A percentile compares a stretch with the other conserved stretches of the same genome.
Evolutionary conservation across 495 filamentous ascomycete species (phyloP).

Genomic region (Pyrenula massariospora): DNA sequence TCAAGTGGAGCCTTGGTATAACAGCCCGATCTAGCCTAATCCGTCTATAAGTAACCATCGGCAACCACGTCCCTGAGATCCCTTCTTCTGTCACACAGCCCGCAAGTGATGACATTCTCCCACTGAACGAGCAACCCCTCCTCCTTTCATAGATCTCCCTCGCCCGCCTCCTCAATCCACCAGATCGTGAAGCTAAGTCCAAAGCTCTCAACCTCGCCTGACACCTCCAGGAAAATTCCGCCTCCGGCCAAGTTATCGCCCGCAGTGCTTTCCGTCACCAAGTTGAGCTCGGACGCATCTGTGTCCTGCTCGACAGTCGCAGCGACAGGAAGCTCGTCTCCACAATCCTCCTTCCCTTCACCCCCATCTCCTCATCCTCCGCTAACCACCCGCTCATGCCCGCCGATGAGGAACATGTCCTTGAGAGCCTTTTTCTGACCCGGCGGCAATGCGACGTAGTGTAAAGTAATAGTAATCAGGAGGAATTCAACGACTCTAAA

Average conservation of each 20-base stretch:
- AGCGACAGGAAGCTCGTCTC: constrained; percentile 4
- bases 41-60: too few relatives aligned
- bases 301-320: constrained; percentile 45
- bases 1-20: too few relatives aligned
- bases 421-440: constrained; percentile 72
- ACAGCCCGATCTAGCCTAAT: too few relatives aligned
- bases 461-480: too few relatives aligned
- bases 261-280: constrained; percentile 61
- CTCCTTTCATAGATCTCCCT: too few relatives aligned
- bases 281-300: constrained; percentile 50
- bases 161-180: constrained; percentile 74
- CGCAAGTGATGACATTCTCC: too few relatives aligned
- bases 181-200: constrained; percentile 59
- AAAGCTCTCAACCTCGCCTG: constrained; percentile 75
- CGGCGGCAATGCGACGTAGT: constrained; percentile 22
- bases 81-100: too few relatives aligned
- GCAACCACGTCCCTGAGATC: too few relatives aligned
- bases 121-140: too few relatives aligned
- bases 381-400: constrained; percentile 34
- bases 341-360: constrained; percentile 1
- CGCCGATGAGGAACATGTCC: constrained; percentile 66
- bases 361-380: background rate
- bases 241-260: constrained; percentile 50
- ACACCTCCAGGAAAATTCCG: constrained; percentile 49
- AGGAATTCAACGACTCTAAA: constrained; percentile 18